Conservation (phyloP, 1,284 basidiomycete species). For the Naganishia albida region DNA sequence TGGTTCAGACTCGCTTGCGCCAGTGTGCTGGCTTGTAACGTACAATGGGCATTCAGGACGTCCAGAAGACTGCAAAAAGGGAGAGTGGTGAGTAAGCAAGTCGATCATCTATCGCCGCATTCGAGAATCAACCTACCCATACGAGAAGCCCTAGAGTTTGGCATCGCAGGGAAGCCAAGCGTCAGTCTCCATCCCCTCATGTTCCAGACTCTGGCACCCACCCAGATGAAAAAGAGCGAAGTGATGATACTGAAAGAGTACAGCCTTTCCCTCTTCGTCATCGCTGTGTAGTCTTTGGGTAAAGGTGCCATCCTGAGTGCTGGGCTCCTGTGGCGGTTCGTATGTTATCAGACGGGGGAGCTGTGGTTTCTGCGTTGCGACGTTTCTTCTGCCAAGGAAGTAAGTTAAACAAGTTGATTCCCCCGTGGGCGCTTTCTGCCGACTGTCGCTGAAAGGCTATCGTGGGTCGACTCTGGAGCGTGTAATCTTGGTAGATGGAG, state of each 20-base stretch:
- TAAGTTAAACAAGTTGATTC: too few relatives aligned
- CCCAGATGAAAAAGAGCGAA: constrained; percentile 39
- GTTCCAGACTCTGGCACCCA: constrained; percentile 8
- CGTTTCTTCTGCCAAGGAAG: too few relatives aligned
- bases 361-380: too few relatives aligned
- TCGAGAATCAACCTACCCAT: constrained; percentile 35
- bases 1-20: background rate
- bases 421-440: too few relatives aligned
- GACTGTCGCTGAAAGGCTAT: too few relatives aligned
- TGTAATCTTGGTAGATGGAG: too few relatives aligned
- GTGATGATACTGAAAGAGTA: constrained; percentile 39
- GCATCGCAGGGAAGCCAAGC: constrained; percentile 6
- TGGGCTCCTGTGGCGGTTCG: too few relatives aligned
- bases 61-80: constrained; percentile 36
- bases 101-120: background rate
- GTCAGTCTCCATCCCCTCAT: background rate
- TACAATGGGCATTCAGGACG: constrained; percentile 40
- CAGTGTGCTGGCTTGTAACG: background rate
- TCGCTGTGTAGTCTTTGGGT: constrained; percentile 37
- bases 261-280: constrained; percentile 33
- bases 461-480: too few relatives aligned
- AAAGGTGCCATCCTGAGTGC: constrained; percentile 26
- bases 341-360: too few relatives aligned
- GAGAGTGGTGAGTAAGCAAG: background rate
- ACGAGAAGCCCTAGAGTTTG: constrained; percentile 29